Conservation (phyloP, 164 flowering plant genomes). For the grape (Vitis vinifera) region DNA sequence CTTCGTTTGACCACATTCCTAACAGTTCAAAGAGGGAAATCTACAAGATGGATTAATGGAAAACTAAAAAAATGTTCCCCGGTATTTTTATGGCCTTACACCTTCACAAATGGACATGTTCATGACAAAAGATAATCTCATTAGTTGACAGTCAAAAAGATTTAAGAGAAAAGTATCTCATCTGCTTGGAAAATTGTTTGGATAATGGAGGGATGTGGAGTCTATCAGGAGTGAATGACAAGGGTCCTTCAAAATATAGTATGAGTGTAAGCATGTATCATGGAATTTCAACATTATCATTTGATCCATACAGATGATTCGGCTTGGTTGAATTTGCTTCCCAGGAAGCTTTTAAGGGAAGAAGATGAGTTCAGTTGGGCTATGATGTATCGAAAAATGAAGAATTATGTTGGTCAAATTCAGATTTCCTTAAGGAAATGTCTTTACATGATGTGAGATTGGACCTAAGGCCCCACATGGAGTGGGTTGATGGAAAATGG, state of each 20-base stretch:
- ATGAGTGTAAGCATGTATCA: slow-evolving; percentile 40
- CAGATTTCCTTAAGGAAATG: slow-evolving; percentile 58
- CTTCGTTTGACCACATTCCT: slow-evolving; percentile 61
- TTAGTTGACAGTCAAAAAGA: slow-evolving; percentile 51
- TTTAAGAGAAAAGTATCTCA: slow-evolving; percentile 82
- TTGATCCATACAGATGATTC: slow-evolving; percentile 74
- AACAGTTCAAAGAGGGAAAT: slow-evolving; percentile 74
- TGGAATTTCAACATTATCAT: slow-evolving; percentile 68
- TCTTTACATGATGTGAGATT: slow-evolving; percentile 76
- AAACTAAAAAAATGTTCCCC: slow-evolving; percentile 75
- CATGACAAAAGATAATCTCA: slow-evolving; percentile 81
- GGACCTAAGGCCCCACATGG: slow-evolving; percentile 15
- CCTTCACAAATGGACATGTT: slow-evolving; percentile 93
- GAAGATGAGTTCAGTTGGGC: slow-evolving; percentile 55
- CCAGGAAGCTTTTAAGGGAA: slow-evolving; percentile 55
- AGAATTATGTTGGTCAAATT: slow-evolving; percentile 25
- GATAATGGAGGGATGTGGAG: slow-evolving; percentile 77
- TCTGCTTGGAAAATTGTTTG: slow-evolving; percentile 64
- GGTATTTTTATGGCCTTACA: slow-evolving; percentile 70
- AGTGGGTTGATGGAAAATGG: no score
- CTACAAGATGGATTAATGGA: slow-evolving; percentile 82
- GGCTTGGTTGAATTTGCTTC: slow-evolving; percentile 64
- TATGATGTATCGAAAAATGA: slow-evolving; percentile 57
- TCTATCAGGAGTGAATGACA: slow-evolving; percentile 37
- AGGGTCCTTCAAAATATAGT: slow-evolving; percentile 56